These are phyloP conservation scores for Pseudonitzschia delicatissima DNA, from an alignment of 108 stramenopile species.

Conservation along the genomic window DNA sequence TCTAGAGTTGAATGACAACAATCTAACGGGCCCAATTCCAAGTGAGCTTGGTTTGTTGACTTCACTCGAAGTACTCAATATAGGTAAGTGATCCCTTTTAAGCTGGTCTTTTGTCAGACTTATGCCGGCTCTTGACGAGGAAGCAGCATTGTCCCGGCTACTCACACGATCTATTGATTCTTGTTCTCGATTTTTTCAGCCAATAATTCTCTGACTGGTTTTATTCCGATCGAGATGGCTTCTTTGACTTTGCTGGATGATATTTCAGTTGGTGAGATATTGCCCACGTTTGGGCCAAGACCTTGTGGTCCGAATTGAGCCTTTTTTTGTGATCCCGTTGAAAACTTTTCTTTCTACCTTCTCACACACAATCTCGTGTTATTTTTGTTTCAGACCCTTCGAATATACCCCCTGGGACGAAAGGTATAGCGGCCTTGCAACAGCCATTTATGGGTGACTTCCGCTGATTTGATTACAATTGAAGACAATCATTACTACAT, in stretches of 20 bases:
- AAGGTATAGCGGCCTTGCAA: too few relatives aligned
- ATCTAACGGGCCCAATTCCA: neutral
- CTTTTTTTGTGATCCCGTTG: too few relatives aligned
- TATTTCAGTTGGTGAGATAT: neutral
- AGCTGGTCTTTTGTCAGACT: neutral
- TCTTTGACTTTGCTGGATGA: conserved; percentile 5
- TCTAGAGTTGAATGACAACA: neutral
- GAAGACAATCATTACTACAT: too few relatives aligned
- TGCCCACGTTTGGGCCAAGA: too few relatives aligned
- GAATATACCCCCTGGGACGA: too few relatives aligned
- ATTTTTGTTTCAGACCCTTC: too few relatives aligned
- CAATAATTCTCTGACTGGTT: neutral
- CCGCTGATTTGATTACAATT: too few relatives aligned
- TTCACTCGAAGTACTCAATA: neutral
- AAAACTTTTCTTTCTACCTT: too few relatives aligned
- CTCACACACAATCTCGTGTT: too few relatives aligned
- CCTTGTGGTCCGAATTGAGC: too few relatives aligned
- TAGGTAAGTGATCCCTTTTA: neutral
- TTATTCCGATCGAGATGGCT: conserved; percentile 11
- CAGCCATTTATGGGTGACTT: too few relatives aligned
- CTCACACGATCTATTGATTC: conserved; percentile 35
- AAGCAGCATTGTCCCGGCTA: conserved; percentile 31
- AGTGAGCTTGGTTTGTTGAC: neutral
- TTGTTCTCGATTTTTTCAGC: conserved; percentile 32
- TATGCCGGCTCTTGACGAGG: neutral